Evolutionary conservation across 1,284 basidiomycete species (phyloP), one percentile per base, ranked within the genome.

Genomic region (Singerocomus rubriflavus): DNA sequence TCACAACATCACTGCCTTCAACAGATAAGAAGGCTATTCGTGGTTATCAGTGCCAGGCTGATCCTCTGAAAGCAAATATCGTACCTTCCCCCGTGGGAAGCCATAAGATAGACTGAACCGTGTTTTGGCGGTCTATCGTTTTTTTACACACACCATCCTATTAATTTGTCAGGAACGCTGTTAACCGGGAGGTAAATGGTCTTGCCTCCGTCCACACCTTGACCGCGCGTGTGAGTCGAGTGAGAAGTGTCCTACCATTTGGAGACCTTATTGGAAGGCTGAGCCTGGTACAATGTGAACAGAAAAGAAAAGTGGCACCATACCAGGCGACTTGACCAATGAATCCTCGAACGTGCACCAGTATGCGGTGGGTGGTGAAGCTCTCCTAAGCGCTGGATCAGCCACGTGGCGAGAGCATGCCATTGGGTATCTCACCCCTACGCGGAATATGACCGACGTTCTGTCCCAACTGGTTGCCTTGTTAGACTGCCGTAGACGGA

Each of bases 251-350:
- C 50, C 73, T 75, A 8, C 88, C 84, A 27, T 74, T 78, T 1
- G 85, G 85, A 29, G 86, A 87, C 85, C 84, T 86, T 56, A 12
- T 47, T 54, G 26, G 48, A 53, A 31, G 27, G 25, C 26, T 62
- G 13, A 56, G 56, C 17, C 13, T 0, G 17, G 40, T 25, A 31
- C 8, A 44, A 49, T 21, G 26, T 33, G 34, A 43, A 14, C 40
- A 21, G 4, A 21, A 21, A 44, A 21, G 4, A 21, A 21, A 44
- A 53, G 43, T 5, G 11, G 11, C 26, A 44, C 48, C 57, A 49
- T 59, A 85, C 88, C 88, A 91, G 29, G 86, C 87, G 16, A 90
- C 87, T 67, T 90, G 88, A 43, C 82, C 80, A 39, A 89, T 83
- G 60, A 90, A 89, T 25, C 87, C 85, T 61, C 81, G 78, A 21